Conservation (phyloP, 2,329 filamentous ascomycete genomes). For the Cadophora luteo-olivacea region DNA sequence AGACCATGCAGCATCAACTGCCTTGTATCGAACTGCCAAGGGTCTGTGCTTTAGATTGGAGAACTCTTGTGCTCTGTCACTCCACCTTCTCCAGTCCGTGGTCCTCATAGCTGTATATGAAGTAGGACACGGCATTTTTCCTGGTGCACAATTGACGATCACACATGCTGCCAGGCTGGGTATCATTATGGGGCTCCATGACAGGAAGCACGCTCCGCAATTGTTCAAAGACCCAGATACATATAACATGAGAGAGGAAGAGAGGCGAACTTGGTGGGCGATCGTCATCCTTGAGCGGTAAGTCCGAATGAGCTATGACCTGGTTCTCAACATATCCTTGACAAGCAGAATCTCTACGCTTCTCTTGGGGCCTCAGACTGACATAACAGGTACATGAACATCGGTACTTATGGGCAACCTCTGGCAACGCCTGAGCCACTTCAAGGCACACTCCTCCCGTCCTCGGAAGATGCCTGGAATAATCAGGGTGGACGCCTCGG, state of each 20-base stretch:
- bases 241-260: constrained; percentile 19
- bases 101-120: not conserved
- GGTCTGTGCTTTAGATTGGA: not conserved
- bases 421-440: constrained; percentile 3
- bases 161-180: constrained; percentile 16
- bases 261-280: constrained; percentile 22
- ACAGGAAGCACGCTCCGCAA: constrained; percentile 7
- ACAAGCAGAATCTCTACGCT: no score
- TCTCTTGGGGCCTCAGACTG: not conserved
- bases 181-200: constrained; percentile 21
- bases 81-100: not conserved
- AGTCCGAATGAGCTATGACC: not conserved
- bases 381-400: not conserved
- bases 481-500: not conserved
- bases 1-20: not conserved
- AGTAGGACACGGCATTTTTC: constrained; percentile 5
- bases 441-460: constrained; percentile 4
- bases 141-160: not conserved
- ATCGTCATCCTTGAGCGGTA: constrained; percentile 22
- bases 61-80: not conserved
- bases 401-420: not conserved
- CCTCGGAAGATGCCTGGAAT: not conserved
- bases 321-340: no score
- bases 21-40: not conserved
- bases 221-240: constrained; percentile 22